A percentile compares a stretch with the other conserved stretches of the same genome.
These are phyloP conservation scores for Colletotrichum tropicicola DNA, from an alignment of 2,329 filamentous ascomycete species.

Conservation along the genomic window DNA sequence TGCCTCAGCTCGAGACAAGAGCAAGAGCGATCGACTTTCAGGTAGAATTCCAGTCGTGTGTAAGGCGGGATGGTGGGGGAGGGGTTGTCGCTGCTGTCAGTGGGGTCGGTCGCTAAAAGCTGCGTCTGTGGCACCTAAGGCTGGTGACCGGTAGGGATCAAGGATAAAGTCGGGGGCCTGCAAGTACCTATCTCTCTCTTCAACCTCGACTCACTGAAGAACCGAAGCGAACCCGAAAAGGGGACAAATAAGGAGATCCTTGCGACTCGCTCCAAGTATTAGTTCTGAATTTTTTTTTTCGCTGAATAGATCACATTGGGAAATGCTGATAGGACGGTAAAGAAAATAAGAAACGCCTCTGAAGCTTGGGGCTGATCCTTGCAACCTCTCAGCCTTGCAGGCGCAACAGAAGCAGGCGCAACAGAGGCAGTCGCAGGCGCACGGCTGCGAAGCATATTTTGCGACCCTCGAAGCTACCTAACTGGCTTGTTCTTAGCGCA, in stretches of 20 bases:
- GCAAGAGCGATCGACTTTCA: too few species aligned
- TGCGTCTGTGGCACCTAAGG: neutral
- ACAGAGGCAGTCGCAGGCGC: slow-evolving; percentile 1
- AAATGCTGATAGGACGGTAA: neutral
- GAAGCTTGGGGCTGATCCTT: neutral
- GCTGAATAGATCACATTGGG: too few species aligned
- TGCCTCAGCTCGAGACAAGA: too few species aligned
- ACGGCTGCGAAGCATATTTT: slow-evolving; percentile 17
- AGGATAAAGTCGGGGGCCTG: neutral
- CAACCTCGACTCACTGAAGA: too few species aligned
- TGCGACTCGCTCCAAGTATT: too few species aligned
- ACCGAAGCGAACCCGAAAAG: too few species aligned
- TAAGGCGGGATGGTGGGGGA: slow-evolving; percentile 29
- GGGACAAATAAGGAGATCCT: too few species aligned
- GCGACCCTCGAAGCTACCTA: neutral
- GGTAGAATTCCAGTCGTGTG: neutral
- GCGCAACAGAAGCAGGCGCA: neutral
- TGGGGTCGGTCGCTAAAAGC: slow-evolving; percentile 14
- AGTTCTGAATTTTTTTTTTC: too few species aligned
- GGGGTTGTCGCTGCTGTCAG: slow-evolving; percentile 23
- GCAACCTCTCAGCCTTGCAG: slow-evolving; percentile 44
- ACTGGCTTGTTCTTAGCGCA: neutral
- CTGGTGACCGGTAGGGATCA: neutral
- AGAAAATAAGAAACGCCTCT: neutral
- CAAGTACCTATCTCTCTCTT: too few species aligned